Conservation (phyloP, 495 filamentous ascomycete species). For the Xeromyces bisporus region DNA sequence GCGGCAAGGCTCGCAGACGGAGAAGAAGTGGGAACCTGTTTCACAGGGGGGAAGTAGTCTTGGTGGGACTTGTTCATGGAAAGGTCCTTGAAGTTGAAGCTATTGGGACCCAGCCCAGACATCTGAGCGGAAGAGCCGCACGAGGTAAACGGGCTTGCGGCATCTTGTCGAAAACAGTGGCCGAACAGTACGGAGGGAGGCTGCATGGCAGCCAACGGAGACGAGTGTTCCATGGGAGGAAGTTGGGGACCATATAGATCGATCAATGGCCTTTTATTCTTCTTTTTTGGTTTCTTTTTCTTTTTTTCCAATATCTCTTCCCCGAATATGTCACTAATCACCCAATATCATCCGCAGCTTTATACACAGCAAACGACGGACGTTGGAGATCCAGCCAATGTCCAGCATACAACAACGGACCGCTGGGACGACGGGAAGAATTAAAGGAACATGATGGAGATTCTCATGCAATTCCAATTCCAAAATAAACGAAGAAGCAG, state of each 20-base stretch:
- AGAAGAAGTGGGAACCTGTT: slow-evolving; percentile 65
- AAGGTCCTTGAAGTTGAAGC: slow-evolving; percentile 56
- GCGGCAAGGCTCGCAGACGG: slow-evolving; percentile 79
- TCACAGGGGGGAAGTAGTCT: slow-evolving; percentile 63
- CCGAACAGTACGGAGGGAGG: slow-evolving; percentile 47
- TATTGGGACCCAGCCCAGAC: slow-evolving; percentile 40
- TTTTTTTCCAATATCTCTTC: slow-evolving; percentile 1
- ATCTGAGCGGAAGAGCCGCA: slow-evolving; percentile 31
- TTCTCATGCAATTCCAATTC: too few species aligned
- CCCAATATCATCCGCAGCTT: too few species aligned
- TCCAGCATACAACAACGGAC: not conserved
- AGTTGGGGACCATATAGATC: not conserved
- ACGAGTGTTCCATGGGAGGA: slow-evolving; percentile 70
- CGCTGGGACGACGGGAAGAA: not conserved
- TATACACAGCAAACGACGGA: too few species aligned
- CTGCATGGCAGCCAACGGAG: slow-evolving; percentile 87
- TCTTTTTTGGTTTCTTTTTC: not conserved
- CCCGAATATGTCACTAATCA: slow-evolving; percentile 4
- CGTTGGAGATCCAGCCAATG: not conserved
- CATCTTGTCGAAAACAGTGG: slow-evolving; percentile 37
- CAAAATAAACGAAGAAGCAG: too few species aligned
- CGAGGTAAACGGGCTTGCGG: slow-evolving; percentile 31
- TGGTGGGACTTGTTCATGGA: slow-evolving; percentile 45
- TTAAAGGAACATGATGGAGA: not conserved
- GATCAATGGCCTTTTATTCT: not conserved